Conservation (phyloP, 495 filamentous ascomycete genomes). For the Aspergillus olivimuriae region DNA sequence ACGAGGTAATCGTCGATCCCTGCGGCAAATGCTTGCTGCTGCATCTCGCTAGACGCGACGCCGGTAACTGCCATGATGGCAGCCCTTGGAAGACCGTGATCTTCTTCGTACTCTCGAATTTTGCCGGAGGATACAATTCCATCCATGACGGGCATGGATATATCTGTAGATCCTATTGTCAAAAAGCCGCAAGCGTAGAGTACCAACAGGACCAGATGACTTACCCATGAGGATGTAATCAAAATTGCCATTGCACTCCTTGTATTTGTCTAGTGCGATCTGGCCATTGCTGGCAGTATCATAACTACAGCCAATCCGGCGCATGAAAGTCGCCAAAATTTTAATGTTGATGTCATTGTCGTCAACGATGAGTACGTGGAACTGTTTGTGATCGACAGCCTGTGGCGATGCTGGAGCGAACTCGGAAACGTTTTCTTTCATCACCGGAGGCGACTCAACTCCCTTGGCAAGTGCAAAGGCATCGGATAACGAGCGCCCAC, state of each 20-base stretch:
- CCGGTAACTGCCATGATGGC: slow-evolving; percentile 46
- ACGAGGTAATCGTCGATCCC: slow-evolving; percentile 45
- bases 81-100: slow-evolving; percentile 12
- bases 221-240: slow-evolving; percentile 55
- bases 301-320: slow-evolving; percentile 43
- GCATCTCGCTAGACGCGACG: slow-evolving; percentile 36
- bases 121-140: slow-evolving; percentile 51
- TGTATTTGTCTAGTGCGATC: slow-evolving; percentile 50
- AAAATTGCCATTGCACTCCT: slow-evolving; percentile 23
- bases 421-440: slow-evolving; percentile 7
- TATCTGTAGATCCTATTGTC: slow-evolving; percentile 32
- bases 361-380: slow-evolving; percentile 39
- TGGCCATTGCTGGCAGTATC: slow-evolving; percentile 53
- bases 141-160: slow-evolving; percentile 64
- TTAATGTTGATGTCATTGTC: slow-evolving; percentile 48
- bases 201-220: not conserved
- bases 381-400: slow-evolving; percentile 1
- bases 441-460: slow-evolving; percentile 11
- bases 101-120: slow-evolving; percentile 47
- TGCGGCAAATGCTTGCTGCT: slow-evolving; percentile 33
- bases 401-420: slow-evolving; percentile 1
- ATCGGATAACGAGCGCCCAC: slow-evolving; percentile 7
- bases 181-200: not conserved
- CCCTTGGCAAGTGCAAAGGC: slow-evolving; percentile 12
- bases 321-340: slow-evolving; percentile 39